These are phyloP conservation scores for Aspergillus ustus DNA, from an alignment of 2,329 filamentous ascomycete species.

Conservation along the genomic window DNA sequence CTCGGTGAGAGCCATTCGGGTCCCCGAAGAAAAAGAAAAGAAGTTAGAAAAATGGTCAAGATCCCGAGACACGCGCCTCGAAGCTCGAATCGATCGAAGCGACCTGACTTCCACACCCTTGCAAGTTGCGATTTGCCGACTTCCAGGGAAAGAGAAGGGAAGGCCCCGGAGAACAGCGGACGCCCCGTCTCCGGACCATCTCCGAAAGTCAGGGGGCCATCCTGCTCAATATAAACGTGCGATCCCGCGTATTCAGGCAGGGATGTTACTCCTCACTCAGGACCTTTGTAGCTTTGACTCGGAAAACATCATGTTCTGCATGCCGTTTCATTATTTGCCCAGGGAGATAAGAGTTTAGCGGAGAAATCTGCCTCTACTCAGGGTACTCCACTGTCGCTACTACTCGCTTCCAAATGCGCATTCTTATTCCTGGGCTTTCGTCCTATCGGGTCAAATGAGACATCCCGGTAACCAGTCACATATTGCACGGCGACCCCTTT, in stretches of 20 bases:
- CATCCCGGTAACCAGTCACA: constrained; percentile 4
- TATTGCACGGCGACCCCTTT: not conserved
- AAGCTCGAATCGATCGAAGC: not conserved
- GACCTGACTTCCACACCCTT: not conserved
- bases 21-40: constrained; percentile 13
- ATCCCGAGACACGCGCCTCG: not conserved
- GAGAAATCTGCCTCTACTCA: constrained; percentile 2
- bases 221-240: constrained; percentile 5
- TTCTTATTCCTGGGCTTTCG: not conserved
- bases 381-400: not conserved
- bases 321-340: constrained; percentile 11
- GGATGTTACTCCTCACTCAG: constrained; percentile 12
- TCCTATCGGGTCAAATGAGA: constrained; percentile 6
- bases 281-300: constrained; percentile 6
- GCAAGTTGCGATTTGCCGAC: not conserved
- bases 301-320: constrained; percentile 26
- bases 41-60: not conserved
- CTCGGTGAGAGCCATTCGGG: constrained; percentile 3
- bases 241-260: constrained; percentile 19
- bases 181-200: constrained; percentile 3
- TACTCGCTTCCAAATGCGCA: not conserved
- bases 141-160: not conserved
- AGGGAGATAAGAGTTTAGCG: constrained; percentile 15
- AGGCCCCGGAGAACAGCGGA: not conserved
- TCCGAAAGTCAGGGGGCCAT: constrained; percentile 16